Evolutionary conservation across 768 basidiomycete species (phyloP).

Genomic region (Lyophyllum atratum): DNA sequence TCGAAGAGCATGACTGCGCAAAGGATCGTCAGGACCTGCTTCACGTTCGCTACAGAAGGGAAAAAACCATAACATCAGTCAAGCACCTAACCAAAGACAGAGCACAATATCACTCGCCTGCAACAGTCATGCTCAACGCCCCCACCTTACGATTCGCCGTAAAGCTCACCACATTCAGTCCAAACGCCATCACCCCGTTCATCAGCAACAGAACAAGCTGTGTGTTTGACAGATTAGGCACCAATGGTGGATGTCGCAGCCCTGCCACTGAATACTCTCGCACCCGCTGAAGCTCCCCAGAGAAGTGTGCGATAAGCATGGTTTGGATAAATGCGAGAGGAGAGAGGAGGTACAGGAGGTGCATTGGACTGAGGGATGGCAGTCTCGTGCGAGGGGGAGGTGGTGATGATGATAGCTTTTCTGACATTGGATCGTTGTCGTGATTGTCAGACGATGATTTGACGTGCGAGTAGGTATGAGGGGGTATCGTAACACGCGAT

Average conservation of each 20-base stretch:
- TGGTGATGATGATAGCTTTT: neutral
- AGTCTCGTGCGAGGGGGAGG: conserved; percentile 12
- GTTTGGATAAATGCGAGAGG: conserved; percentile 93
- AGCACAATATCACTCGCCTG: conserved; percentile 51
- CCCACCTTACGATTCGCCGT: conserved; percentile 94
- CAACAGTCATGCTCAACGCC: conserved; percentile 88
- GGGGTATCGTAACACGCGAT: conserved; percentile 4
- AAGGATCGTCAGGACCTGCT: conserved; percentile 89
- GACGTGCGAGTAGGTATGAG: neutral
- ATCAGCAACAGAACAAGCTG: conserved; percentile 58
- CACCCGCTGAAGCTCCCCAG: conserved; percentile 78
- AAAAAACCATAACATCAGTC: neutral
- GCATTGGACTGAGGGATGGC: conserved; percentile 58
- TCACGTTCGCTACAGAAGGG: conserved; percentile 73
- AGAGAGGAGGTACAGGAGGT: conserved; percentile 86
- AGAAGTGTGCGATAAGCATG: conserved; percentile 69
- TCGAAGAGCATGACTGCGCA: conserved; percentile 85
- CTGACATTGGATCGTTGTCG: neutral
- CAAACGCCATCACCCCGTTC: conserved; percentile 90
- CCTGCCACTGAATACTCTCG: conserved; percentile 28
- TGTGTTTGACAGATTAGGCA: conserved; percentile 32
- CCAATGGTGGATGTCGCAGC: conserved; percentile 12
- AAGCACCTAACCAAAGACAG: neutral
- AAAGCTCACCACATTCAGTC: conserved; percentile 91
- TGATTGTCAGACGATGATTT: neutral